These are phyloP conservation scores for Sorghum bicolor DNA, from an alignment of 176 grass and related monocot genomes.

Conservation along the genomic window DNA sequence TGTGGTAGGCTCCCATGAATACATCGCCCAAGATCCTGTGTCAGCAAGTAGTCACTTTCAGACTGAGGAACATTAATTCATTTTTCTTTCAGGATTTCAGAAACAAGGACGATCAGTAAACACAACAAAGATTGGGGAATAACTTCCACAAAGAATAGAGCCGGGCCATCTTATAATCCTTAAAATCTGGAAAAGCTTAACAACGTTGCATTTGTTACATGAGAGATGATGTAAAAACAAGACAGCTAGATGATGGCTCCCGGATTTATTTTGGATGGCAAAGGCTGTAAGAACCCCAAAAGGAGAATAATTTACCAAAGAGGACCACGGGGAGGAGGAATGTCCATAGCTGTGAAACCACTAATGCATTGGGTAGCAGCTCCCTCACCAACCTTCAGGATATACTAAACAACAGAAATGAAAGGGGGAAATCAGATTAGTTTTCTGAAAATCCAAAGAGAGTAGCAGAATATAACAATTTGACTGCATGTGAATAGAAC, in stretches of 20 bases:
- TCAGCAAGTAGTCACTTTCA: background rate
- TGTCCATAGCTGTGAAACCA: conserved; percentile 78
- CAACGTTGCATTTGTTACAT: background rate
- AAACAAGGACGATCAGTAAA: background rate
- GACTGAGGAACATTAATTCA: background rate
- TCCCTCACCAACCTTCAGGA: conserved; percentile 65
- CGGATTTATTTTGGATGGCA: background rate
- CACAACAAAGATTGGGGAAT: background rate
- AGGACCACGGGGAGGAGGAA: conserved; percentile 75
- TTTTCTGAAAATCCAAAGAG: background rate
- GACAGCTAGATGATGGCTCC: background rate
- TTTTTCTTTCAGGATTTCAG: background rate
- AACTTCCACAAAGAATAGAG: background rate
- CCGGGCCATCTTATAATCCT: background rate
- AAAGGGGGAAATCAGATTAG: background rate
- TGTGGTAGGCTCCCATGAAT: conserved; percentile 95
- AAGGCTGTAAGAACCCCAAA: background rate
- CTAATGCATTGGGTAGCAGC: conserved; percentile 67
- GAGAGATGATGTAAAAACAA: background rate
- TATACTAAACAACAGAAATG: conserved; percentile 50
- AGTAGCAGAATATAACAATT: background rate
- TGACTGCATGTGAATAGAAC: background rate
- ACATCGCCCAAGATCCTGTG: conserved; percentile 86
- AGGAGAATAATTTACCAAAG: conserved; percentile 56
- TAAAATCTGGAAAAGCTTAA: background rate